Evolutionary conservation across 23 red algal genomes (phyloP).

Genomic region (Gracilaria caudata): DNA sequence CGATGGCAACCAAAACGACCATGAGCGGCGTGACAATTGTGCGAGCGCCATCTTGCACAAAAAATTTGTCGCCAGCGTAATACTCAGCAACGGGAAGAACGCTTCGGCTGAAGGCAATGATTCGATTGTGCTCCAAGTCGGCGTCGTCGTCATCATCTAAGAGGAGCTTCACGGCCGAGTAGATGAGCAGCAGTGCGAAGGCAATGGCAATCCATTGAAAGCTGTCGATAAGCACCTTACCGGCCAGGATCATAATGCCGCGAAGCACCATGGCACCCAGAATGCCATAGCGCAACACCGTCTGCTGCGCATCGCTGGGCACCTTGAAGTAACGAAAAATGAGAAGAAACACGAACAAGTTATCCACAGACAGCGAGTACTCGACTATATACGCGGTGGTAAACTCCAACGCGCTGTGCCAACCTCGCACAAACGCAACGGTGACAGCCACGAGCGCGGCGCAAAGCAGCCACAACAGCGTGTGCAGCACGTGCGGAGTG

Average conservation of each 20-base stretch:
- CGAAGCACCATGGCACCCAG: slow-evolving; percentile 79
- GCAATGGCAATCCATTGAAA: slow-evolving; percentile 79
- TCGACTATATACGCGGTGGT: slow-evolving; percentile 93
- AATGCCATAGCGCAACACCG: slow-evolving; percentile 89
- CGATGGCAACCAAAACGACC: slow-evolving; percentile 86
- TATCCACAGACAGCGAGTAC: slow-evolving; percentile 91
- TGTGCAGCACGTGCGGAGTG: slow-evolving; percentile 46
- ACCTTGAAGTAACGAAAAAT: slow-evolving; percentile 94
- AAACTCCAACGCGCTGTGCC: slow-evolving; percentile 78
- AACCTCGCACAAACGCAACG: slow-evolving; percentile 22
- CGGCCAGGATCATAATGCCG: slow-evolving; percentile 84
- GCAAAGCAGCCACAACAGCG: slow-evolving; percentile 41
- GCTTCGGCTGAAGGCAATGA: slow-evolving; percentile 53
- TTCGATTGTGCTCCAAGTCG: slow-evolving; percentile 62
- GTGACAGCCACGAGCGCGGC: slow-evolving; percentile 35
- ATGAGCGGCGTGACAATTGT: slow-evolving; percentile 79
- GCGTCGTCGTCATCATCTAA: slow-evolving; percentile 73
- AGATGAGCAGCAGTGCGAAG: slow-evolving; percentile 81
- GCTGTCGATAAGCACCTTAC: slow-evolving; percentile 76
- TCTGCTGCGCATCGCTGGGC: slow-evolving; percentile 76
- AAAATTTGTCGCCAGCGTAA: slow-evolving; percentile 77
- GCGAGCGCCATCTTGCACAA: slow-evolving; percentile 41
- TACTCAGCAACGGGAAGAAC: slow-evolving; percentile 69
- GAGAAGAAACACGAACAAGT: slow-evolving; percentile 97
- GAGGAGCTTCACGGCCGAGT: slow-evolving; percentile 76